A percentile compares a stretch with the other conserved stretches of the same genome.
phyloP scores from a whole-genome alignment of 78 protist genomes.

The Creolimax fragrantissima region DNA sequence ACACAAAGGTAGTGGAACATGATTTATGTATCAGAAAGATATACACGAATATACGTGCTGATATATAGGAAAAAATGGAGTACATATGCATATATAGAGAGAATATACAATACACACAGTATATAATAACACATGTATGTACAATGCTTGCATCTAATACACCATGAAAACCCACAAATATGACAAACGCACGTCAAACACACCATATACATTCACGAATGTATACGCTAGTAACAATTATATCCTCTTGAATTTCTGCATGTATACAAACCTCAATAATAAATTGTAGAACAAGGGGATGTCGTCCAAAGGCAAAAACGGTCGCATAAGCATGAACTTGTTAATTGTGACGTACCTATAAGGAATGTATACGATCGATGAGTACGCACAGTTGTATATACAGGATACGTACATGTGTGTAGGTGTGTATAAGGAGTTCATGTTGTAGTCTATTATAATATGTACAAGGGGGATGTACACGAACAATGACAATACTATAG shows the following conservation, averaged over 20 bases:
- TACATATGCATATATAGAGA: too few species aligned
- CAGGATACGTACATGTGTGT: not conserved
- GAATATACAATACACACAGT: too few species aligned
- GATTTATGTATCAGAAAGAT: too few species aligned
- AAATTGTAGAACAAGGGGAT: conserved; percentile 1
- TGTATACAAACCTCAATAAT: not conserved
- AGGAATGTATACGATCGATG: not conserved
- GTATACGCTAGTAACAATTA: not conserved
- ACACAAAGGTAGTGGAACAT: too few species aligned
- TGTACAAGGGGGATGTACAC: not conserved
- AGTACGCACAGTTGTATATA: too few species aligned
- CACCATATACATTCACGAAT: not conserved
- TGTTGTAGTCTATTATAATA: not conserved
- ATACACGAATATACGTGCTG: too few species aligned
- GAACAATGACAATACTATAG: not conserved
- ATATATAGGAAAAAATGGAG: too few species aligned
- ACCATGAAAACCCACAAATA: too few species aligned
- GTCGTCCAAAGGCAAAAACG: not conserved
- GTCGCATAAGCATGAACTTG: not conserved
- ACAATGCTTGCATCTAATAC: too few species aligned
- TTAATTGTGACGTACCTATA: not conserved
- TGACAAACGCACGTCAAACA: too few species aligned
- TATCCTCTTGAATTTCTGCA: not conserved
- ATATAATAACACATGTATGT: too few species aligned
- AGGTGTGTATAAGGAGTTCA: not conserved